Evolutionary conservation across 208 protist species (phyloP), one percentile per base, ranked within the genome.

Genomic region (Leishmania braziliensis): DNA sequence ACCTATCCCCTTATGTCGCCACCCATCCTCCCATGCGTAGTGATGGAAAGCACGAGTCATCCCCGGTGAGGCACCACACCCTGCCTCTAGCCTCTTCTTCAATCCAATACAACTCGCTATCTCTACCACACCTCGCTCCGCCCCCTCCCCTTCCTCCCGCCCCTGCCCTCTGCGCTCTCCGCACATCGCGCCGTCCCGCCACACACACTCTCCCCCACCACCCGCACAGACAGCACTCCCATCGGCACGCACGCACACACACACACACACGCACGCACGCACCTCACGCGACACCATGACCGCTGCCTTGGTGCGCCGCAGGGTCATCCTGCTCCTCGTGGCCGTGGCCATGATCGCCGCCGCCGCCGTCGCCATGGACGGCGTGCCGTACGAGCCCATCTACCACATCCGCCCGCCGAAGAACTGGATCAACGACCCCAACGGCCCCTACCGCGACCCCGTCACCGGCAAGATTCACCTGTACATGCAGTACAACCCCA

Each of bases 401-500:
- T 92, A 85, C 76, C 90, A 93, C 82, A 75, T 92, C 3, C 87
- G 87, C 39, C 80, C 90, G 39, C 85, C 84, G 20, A 81, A 78
- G 54, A 80, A 91, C 76, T 93, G 90, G 86, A 89, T 91, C 79
- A 89, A 89, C 77, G 88, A 87, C 76, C 90, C 90, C 16, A 93
- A 89, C 74, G 90, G 84, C 26, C 77, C 87, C n/a, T 90, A 90
- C 82, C 86, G 88, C 36, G 87, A 92, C 82, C 83, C 86, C 46
- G 79, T 86, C 77, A 92, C 78, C 33, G 79, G 77, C 46, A 83
- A 77, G 48, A 80, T 90, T 29, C 84, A 93, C 78, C 78, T 89
- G 58, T 91, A 90, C 88, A 90, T 92, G 83, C 90, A 93, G 85
- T 89, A 91, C 79, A 90, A 93, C 81, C 86, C 88, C 9, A 66